These are phyloP conservation scores for Tubosaeta sp. DNA, from an alignment of 768 basidiomycete species.

Conservation along the genomic window DNA sequence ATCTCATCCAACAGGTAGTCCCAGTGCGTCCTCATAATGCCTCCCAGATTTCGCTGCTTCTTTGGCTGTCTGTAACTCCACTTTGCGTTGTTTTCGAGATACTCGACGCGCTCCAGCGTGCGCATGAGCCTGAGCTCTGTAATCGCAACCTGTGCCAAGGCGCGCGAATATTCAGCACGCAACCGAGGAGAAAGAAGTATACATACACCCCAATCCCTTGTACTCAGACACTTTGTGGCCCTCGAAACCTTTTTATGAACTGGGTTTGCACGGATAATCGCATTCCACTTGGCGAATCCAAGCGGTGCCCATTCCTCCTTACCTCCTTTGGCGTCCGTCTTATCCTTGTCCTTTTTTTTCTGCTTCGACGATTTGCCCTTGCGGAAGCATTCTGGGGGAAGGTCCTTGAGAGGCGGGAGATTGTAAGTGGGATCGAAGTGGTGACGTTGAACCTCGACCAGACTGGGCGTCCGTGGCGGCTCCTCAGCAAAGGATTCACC, in stretches of 20 bases:
- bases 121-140: slow-evolving; percentile 73
- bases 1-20: slow-evolving; percentile 96
- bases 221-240: slow-evolving; percentile 73
- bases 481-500: slow-evolving; percentile 19
- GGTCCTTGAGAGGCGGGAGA: slow-evolving; percentile 49
- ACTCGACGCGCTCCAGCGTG: slow-evolving; percentile 80
- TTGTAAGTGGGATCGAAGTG: slow-evolving; percentile 47
- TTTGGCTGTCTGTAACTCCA: slow-evolving; percentile 97
- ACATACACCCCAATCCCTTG: slow-evolving; percentile 78
- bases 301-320: slow-evolving; percentile 62
- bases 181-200: slow-evolving; percentile 14
- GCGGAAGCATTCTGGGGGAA: slow-evolving; percentile 54
- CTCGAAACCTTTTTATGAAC: slow-evolving; percentile 64
- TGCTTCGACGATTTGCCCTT: slow-evolving; percentile 46
- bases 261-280: slow-evolving; percentile 72
- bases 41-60: slow-evolving; percentile 79
- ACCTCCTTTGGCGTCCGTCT: slow-evolving; percentile 46
- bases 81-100: slow-evolving; percentile 68
- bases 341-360: slow-evolving; percentile 51
- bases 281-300: slow-evolving; percentile 70
- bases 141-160: slow-evolving; percentile 59
- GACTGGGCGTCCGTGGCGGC: slow-evolving; percentile 8
- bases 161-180: not conserved
- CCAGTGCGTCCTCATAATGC: slow-evolving; percentile 82
- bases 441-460: slow-evolving; percentile 24